phyloP scores from a whole-genome alignment of 192 early-diverging fungal genomes.

The Chytriomyces sp. region DNA sequence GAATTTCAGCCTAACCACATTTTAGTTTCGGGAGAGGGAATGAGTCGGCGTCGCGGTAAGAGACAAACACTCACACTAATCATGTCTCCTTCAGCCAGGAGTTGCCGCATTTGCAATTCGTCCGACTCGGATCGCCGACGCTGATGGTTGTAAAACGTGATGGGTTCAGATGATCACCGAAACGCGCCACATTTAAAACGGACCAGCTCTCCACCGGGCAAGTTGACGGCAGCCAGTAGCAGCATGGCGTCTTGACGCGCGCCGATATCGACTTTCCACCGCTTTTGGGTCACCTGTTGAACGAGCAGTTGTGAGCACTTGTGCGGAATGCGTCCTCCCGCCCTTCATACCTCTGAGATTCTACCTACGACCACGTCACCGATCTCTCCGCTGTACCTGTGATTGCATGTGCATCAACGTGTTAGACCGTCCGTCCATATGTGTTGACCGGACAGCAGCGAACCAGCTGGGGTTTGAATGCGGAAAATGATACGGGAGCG shows the following conservation, averaged over 20 bases:
- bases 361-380: constrained; percentile 97
- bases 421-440: neutral
- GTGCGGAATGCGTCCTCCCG: neutral
- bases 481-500: neutral
- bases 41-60: neutral
- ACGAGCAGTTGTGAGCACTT: constrained; percentile 4
- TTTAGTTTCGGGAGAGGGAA: neutral
- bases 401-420: neutral
- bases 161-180: neutral
- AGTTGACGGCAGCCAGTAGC: constrained; percentile 85
- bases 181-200: neutral
- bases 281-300: constrained; percentile 80
- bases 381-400: constrained; percentile 83
- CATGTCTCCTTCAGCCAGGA: constrained; percentile 93
- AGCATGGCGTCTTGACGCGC: constrained; percentile 84
- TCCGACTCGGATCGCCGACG: constrained; percentile 93
- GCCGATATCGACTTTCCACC: constrained; percentile 95
- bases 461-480: neutral
- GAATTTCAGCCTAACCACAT: constrained; percentile 69
- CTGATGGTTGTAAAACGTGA: constrained; percentile 35
- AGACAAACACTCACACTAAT: constrained; percentile 64
- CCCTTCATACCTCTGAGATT: constrained; percentile 73
- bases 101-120: constrained; percentile 94
- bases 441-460: neutral
- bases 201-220: constrained; percentile 94